These are phyloP conservation scores for Tetrahymena thermophila DNA, from an alignment of 73 alveolate genomes.

Conservation along the genomic window DNA sequence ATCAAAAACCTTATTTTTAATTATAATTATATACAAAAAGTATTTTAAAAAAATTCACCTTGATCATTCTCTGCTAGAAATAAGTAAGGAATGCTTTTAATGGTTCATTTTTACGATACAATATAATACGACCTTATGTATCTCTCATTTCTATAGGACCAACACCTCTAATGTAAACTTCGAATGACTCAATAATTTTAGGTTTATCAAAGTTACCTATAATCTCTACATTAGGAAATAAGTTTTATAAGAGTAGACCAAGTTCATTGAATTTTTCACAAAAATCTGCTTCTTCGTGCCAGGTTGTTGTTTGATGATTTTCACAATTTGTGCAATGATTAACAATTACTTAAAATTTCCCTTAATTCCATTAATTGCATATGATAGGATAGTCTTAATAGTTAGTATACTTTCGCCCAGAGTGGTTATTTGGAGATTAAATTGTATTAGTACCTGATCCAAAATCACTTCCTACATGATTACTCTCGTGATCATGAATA, in stretches of 20 bases:
- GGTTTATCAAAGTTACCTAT: conserved; percentile 91
- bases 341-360: conserved; percentile 85
- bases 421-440: not conserved
- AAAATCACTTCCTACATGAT: not conserved
- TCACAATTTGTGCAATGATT: conserved; percentile 90
- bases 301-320: conserved; percentile 77
- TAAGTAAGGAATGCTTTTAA: conserved; percentile 3
- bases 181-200: conserved; percentile 80
- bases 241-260: conserved; percentile 71
- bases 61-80: conserved; percentile 15
- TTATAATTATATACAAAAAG: not conserved
- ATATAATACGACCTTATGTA: conserved; percentile 77
- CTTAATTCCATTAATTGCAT: conserved; percentile 47
- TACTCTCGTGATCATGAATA: not conserved
- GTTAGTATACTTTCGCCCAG: not conserved
- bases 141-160: conserved; percentile 79
- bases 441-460: not conserved
- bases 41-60: not conserved
- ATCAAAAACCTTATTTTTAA: conserved; percentile 41
- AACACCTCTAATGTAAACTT: conserved; percentile 89
- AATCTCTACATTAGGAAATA: conserved; percentile 80
- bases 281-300: conserved; percentile 93
- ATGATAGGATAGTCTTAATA: not conserved
- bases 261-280: conserved; percentile 77
- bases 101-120: conserved; percentile 75